Evolutionary conservation across 768 basidiomycete genomes (phyloP).

Genomic region (Leccinellum albellum): DNA sequence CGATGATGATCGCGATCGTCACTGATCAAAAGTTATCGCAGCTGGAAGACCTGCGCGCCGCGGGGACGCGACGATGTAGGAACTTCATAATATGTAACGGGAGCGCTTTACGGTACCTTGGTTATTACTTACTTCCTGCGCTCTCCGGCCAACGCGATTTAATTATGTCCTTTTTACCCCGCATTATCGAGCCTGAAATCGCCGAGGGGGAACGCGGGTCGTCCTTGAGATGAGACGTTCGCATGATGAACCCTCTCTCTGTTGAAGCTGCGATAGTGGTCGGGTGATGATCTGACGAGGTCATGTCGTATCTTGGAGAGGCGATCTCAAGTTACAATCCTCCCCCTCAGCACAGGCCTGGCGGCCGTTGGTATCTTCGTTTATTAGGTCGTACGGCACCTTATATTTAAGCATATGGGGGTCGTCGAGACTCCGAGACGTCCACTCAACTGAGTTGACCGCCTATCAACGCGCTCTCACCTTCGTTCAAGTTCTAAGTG

Average conservation of each 20-base stretch:
- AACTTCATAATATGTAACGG: neutral
- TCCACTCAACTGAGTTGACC: slow-evolving; percentile 5
- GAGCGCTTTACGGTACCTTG: neutral
- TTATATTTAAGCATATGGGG: neutral
- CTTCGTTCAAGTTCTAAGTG: neutral
- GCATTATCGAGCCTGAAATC: neutral
- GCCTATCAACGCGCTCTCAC: neutral
- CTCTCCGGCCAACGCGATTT: neutral
- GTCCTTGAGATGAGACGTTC: too few species aligned
- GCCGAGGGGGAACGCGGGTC: neutral
- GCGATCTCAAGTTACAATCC: neutral
- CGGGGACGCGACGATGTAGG: neutral
- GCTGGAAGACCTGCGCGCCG: neutral
- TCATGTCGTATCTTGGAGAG: neutral
- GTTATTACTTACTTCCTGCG: neutral
- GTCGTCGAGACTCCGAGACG: neutral
- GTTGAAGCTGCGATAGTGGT: neutral
- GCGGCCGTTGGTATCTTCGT: neutral
- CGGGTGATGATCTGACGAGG: neutral
- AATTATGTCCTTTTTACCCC: neutral
- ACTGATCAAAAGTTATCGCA: neutral
- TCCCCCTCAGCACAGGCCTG: too few species aligned
- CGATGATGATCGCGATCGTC: neutral
- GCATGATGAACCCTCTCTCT: neutral
- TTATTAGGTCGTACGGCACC: too few species aligned